Percentiles rank a stretch among this genome's conserved stretches.
phyloP scores from a whole-genome alignment of 116 monocot genomes.

The Papilionanthe hybrid region DNA sequence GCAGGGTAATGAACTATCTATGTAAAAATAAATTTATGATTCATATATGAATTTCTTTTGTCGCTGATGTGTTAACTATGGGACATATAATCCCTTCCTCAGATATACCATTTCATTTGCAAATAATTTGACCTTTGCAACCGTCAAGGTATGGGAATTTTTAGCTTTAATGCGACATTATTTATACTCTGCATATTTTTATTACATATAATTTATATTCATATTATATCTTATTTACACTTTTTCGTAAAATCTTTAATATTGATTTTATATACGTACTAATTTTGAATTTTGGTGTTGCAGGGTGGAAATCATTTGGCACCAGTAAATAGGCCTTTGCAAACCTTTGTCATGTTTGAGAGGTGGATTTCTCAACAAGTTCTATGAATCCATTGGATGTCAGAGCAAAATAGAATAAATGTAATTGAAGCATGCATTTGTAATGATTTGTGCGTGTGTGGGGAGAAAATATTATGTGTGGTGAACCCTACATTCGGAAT shows the following conservation, averaged over 20 bases:
- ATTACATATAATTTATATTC: neutral
- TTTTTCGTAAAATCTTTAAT: neutral
- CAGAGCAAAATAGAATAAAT: too few species aligned
- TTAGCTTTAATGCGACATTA: neutral
- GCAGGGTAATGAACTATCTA: conserved; percentile 25
- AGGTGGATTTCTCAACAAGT: neutral
- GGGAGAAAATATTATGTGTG: too few species aligned
- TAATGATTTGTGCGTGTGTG: too few species aligned
- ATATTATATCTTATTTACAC: neutral
- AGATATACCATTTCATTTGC: conserved; percentile 48
- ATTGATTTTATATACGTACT: neutral
- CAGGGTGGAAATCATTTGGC: conserved; percentile 6
- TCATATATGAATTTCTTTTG: neutral
- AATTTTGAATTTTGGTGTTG: neutral
- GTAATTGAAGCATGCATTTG: too few species aligned
- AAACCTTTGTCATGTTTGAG: neutral
- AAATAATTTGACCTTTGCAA: conserved; percentile 63
- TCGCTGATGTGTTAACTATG: neutral
- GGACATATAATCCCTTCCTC: neutral
- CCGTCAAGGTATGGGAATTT: conserved; percentile 31
- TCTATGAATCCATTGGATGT: neutral
- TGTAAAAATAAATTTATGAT: neutral
- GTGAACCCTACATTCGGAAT: too few species aligned
- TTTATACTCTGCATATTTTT: neutral
- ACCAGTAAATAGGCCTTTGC: neutral